Conservation (phyloP, 805 yeast species). For the Ogataea methanolica region DNA sequence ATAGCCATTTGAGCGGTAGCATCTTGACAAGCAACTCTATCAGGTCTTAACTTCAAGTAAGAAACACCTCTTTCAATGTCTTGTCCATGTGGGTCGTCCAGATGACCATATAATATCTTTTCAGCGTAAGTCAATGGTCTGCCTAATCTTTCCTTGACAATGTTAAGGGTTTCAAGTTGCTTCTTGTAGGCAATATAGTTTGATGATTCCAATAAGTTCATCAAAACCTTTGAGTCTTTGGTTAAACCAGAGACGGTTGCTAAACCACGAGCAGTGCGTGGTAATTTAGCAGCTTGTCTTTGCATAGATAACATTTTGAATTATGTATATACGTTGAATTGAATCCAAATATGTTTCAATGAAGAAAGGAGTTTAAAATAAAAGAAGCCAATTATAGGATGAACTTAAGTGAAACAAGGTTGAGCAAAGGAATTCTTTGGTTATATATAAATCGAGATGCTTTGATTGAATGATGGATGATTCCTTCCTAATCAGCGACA, state of each 20-base stretch:
- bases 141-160: conserved; percentile 65
- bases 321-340: background rate
- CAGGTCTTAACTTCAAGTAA: conserved; percentile 91
- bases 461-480: no score
- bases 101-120: conserved; percentile 88
- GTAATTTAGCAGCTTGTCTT: conserved; percentile 25
- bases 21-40: conserved; percentile 99
- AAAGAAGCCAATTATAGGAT: no score
- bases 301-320: conserved; percentile 27
- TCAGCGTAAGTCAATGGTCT: conserved; percentile 92
- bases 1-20: conserved; percentile 99
- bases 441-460: no score
- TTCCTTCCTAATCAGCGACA: no score
- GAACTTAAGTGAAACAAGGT: no score
- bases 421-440: no score
- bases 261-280: conserved; percentile 37
- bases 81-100: conserved; percentile 82
- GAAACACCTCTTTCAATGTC: conserved; percentile 73
- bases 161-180: conserved; percentile 81
- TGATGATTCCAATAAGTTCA: conserved; percentile 62
- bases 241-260: conserved; percentile 49
- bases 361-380: no score
- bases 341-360: background rate
- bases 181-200: conserved; percentile 90
- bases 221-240: conserved; percentile 49